Evolutionary conservation across 495 filamentous ascomycete genomes (phyloP), one percentile per base, ranked within the genome.

Genomic region (Jackrogersella minutella): DNA sequence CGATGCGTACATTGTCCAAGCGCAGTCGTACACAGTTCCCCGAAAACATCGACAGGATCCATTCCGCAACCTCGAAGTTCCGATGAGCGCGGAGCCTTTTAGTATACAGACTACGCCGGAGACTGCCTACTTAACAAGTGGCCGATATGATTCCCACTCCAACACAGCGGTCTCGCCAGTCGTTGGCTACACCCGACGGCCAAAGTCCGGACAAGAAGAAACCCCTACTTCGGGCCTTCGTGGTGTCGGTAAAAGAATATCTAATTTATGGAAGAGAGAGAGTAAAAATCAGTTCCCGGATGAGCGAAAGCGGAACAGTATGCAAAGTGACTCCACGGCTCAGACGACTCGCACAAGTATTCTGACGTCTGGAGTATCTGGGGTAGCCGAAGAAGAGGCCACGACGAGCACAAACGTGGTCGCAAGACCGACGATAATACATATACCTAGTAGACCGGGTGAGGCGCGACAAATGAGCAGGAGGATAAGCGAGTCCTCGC

Each of bases 31-130:
- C 10, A 26, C 53, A 13, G 54, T 66, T 14, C 51, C 52, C 9
- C 46, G 34, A 10, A 53, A 31, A 13, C 52, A 52, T 13, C 58
- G 34, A 13, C 47, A 63, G 3, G 43, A 53, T 4, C 21, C 66
- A 9, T 77, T 74, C 49, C 69, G 60, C 7, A 73, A 74, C 19
- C 66, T 77, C 21, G 64, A 70, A 41, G 72, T 78, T 13, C 77
- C 78, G 11, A 52, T 17, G 5, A 46, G 62, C 28, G 22, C 52
- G 17, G 70, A 69, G 36, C 31, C 62, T 1, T 66, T 58, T 11
- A 76, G 73, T 55, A 73, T 77, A 58, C 74, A 72, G 24, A 71
- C 55, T 9, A 76, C 72, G 9, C 73, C 78, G 13, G 74, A 74
- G 11, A 67, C 70, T 6, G 69, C 74, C 4, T 74, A 79, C 39